These are phyloP conservation scores for Fulvia fulva DNA, from an alignment of 2,329 filamentous ascomycete species.

Conservation along the genomic window DNA sequence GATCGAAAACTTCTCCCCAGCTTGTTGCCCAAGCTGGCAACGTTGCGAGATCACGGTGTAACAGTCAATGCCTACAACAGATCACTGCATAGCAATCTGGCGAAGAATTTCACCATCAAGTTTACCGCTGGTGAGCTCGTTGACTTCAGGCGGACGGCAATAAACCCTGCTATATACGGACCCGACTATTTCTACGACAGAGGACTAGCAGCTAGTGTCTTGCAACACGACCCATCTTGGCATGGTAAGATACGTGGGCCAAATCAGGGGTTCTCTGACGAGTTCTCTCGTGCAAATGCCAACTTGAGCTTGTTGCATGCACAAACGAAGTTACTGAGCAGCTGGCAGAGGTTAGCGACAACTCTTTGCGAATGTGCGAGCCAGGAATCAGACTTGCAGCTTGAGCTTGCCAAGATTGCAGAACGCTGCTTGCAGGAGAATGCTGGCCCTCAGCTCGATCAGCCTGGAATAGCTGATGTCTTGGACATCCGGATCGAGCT, in stretches of 20 bases:
- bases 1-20: slow-evolving; percentile 64
- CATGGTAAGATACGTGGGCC: slow-evolving; percentile 50
- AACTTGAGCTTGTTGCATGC: slow-evolving; percentile 91
- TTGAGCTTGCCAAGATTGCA: slow-evolving; percentile 69
- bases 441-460: slow-evolving; percentile 64
- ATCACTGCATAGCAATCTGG: slow-evolving; percentile 80
- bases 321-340: slow-evolving; percentile 78
- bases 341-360: slow-evolving; percentile 83
- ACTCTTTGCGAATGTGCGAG: slow-evolving; percentile 68
- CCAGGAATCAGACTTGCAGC: slow-evolving; percentile 55
- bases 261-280: slow-evolving; percentile 68
- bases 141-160: slow-evolving; percentile 72
- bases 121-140: slow-evolving; percentile 71
- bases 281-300: slow-evolving; percentile 81
- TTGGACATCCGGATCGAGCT: slow-evolving; percentile 74
- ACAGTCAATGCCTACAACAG: slow-evolving; percentile 78
- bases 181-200: slow-evolving; percentile 80
- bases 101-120: slow-evolving; percentile 74
- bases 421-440: slow-evolving; percentile 77
- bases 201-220: slow-evolving; percentile 67
- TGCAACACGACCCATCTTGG: slow-evolving; percentile 78
- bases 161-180: slow-evolving; percentile 54
- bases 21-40: slow-evolving; percentile 70
- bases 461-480: slow-evolving; percentile 76
- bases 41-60: slow-evolving; percentile 74